phyloP scores from a whole-genome alignment of 306 rosid species.

The Fragaria nilgerrensis region DNA sequence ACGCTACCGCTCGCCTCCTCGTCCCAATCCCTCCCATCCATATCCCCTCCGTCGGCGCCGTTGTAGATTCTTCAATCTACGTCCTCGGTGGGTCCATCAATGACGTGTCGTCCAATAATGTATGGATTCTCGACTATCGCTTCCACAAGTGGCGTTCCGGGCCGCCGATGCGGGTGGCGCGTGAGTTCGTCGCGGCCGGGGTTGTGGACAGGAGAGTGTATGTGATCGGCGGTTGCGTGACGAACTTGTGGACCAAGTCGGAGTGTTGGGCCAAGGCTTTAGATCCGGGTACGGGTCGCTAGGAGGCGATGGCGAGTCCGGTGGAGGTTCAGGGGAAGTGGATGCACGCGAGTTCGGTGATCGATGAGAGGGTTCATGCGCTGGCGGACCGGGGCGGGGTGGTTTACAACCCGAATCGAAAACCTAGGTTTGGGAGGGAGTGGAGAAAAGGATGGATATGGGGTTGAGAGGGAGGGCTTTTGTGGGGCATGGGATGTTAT shows the following conservation, averaged over 20 bases:
- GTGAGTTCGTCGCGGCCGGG: no score
- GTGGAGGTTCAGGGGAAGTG: constrained; percentile 58
- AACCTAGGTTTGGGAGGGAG: no score
- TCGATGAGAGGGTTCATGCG: constrained; percentile 50
- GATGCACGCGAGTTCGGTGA: constrained; percentile 83
- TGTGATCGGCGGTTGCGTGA: no score
- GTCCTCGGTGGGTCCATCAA: constrained; percentile 69
- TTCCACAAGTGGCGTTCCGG: constrained; percentile 54
- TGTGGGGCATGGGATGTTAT: no score
- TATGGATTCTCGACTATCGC: constrained; percentile 79
- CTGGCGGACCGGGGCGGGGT: constrained; percentile 48
- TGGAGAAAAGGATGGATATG: no score
- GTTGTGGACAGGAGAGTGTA: no score
- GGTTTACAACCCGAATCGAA: no score
- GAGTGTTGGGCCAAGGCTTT: constrained; percentile 35
- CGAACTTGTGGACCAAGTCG: no score
- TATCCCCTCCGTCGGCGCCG: constrained; percentile 48
- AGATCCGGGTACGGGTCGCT: constrained; percentile 24
- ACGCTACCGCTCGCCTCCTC: constrained; percentile 12
- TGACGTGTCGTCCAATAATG: constrained; percentile 50
- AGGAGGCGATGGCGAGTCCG: constrained; percentile 31
- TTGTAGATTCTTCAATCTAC: constrained; percentile 45
- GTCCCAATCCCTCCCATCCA: constrained; percentile 53
- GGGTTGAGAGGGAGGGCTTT: no score
- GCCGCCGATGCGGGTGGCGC: constrained; percentile 58